phyloP scores from a whole-genome alignment of 2,329 filamentous ascomycete species.

The Endothia cerciana region DNA sequence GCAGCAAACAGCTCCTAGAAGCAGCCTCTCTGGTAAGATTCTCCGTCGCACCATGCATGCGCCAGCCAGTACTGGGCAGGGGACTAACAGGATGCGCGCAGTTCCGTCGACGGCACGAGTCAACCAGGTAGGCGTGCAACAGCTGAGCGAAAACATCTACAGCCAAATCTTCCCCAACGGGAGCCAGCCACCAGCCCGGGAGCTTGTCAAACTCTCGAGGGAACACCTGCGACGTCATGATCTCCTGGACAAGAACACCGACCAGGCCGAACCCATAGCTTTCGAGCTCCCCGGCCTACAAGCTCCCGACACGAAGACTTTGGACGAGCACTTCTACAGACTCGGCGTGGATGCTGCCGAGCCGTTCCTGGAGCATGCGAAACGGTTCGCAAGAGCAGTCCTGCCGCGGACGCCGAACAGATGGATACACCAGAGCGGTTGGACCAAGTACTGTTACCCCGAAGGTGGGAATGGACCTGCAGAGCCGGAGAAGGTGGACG shows the following conservation, averaged over 20 bases:
- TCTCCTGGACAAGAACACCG: slow-evolving; percentile 86
- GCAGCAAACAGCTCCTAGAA: slow-evolving; percentile 31
- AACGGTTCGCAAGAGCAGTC: slow-evolving; percentile 69
- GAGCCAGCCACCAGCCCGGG: slow-evolving; percentile 60
- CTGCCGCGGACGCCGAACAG: slow-evolving; percentile 63
- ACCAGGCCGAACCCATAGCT: slow-evolving; percentile 73
- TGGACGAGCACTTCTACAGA: slow-evolving; percentile 94
- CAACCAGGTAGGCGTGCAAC: slow-evolving; percentile 94
- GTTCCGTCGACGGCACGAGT: slow-evolving; percentile 67
- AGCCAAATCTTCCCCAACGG: slow-evolving; percentile 75
- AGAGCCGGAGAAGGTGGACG: slow-evolving; percentile 66
- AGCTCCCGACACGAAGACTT: slow-evolving; percentile 59
- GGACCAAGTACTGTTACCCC: slow-evolving; percentile 94
- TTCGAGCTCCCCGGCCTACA: slow-evolving; percentile 84
- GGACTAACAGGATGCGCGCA: slow-evolving; percentile 34
- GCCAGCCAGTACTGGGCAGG: slow-evolving; percentile 18
- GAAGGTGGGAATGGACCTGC: slow-evolving; percentile 60
- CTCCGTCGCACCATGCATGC: slow-evolving; percentile 16
- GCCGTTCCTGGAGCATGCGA: slow-evolving; percentile 77
- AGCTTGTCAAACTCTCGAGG: slow-evolving; percentile 78
- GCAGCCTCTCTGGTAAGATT: slow-evolving; percentile 48
- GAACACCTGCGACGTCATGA: slow-evolving; percentile 87
- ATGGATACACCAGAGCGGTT: slow-evolving; percentile 83
- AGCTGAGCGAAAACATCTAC: slow-evolving; percentile 83
- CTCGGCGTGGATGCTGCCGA: slow-evolving; percentile 86